These are phyloP conservation scores for Rutstroemia sydowiana DNA, from an alignment of 2,329 filamentous ascomycete genomes.

Conservation along the genomic window DNA sequence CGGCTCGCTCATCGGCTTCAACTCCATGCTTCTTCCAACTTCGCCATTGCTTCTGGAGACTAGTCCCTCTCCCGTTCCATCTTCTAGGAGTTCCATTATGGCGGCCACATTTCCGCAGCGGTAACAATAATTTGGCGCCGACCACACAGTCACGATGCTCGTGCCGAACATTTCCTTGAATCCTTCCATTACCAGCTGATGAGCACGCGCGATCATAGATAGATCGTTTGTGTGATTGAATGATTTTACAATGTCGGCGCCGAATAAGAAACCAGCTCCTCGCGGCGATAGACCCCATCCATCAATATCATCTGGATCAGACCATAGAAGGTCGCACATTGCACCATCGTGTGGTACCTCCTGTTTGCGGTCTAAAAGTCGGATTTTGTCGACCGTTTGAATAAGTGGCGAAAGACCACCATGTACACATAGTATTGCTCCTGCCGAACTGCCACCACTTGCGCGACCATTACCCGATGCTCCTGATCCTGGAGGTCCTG, in stretches of 20 bases:
- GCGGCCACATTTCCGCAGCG: conserved; percentile 87
- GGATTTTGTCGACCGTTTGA: conserved; percentile 91
- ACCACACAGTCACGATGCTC: conserved; percentile 98
- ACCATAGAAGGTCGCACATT: conserved; percentile 98
- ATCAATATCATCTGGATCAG: conserved; percentile 94
- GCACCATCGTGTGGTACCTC: conserved; percentile 97
- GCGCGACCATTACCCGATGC: conserved; percentile 64
- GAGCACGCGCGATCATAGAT: conserved; percentile 83
- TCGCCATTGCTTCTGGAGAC: conserved; percentile 31
- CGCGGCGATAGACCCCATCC: conserved; percentile 76
- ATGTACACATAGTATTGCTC: conserved; percentile 90
- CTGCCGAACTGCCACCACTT: conserved; percentile 59
- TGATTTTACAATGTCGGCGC: conserved; percentile 86
- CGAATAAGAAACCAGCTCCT: conserved; percentile 92
- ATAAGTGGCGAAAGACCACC: conserved; percentile 87
- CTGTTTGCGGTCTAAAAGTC: conserved; percentile 90
- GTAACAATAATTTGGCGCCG: conserved; percentile 94
- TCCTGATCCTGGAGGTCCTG: conserved; percentile 71
- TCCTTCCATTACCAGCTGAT: conserved; percentile 98
- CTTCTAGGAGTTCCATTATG: conserved; percentile 86
- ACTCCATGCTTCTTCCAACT: conserved; percentile 48
- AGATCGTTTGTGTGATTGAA: conserved; percentile 96
- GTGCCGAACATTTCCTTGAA: conserved; percentile 99
- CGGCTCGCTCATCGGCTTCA: conserved; percentile 34
- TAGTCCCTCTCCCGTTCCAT: conserved; percentile 61